phyloP scores from a whole-genome alignment of 2,329 filamentous ascomycete genomes.

The Colletotrichum nymphaeae region DNA sequence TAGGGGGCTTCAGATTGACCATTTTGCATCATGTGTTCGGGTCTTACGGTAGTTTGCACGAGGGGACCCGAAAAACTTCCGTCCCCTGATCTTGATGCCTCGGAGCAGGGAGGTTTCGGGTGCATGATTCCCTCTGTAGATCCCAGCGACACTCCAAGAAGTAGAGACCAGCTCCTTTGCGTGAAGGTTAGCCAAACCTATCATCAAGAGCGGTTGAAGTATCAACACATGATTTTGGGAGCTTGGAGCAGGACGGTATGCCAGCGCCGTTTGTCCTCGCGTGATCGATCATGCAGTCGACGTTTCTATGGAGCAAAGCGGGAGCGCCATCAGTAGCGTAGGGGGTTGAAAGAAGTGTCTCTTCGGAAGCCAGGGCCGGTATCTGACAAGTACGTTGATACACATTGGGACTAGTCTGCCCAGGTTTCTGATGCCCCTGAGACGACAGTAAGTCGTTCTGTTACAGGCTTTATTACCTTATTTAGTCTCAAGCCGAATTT shows the following conservation, averaged over 20 bases:
- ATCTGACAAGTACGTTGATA: slow-evolving; percentile 5
- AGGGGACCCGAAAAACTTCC: background rate
- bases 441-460: background rate
- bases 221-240: no score
- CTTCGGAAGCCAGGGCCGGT: slow-evolving; percentile 28
- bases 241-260: no score
- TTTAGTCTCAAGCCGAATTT: background rate
- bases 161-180: background rate
- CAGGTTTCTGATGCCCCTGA: background rate
- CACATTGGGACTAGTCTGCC: background rate
- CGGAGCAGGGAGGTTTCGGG: no score
- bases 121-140: background rate
- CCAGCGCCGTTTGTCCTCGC: slow-evolving; percentile 7
- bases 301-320: background rate
- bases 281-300: slow-evolving; percentile 10
- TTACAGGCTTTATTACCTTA: background rate
- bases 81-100: background rate
- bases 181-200: background rate
- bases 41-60: background rate
- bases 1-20: background rate
- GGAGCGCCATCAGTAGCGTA: background rate
- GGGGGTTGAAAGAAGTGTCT: slow-evolving; percentile 6
- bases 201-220: background rate
- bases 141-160: background rate
- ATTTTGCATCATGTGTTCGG: background rate